These are phyloP conservation scores for Delonix regia DNA, from an alignment of 306 rosid genomes.

Conservation along the genomic window DNA sequence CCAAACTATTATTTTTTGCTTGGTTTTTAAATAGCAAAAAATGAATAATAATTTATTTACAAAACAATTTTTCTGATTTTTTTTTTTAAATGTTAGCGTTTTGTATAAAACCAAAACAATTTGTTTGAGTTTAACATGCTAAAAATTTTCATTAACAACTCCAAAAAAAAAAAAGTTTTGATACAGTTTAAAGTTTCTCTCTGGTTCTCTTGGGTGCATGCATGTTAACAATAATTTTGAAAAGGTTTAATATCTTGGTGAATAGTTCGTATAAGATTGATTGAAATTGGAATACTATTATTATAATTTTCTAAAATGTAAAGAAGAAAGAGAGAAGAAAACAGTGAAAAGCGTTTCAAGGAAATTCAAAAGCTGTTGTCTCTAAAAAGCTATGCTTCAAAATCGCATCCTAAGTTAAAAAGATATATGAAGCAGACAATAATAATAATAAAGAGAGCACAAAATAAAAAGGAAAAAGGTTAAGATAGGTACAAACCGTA, in stretches of 20 bases:
- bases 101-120: too few species aligned
- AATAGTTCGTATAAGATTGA: background rate
- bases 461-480: conserved; percentile 9
- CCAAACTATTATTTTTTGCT: too few species aligned
- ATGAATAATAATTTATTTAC: too few species aligned
- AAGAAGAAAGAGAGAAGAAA: conserved; percentile 3
- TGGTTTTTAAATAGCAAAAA: too few species aligned
- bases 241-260: background rate
- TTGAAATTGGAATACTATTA: background rate
- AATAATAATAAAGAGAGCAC: conserved; percentile 9
- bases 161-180: background rate
- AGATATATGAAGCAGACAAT: background rate
- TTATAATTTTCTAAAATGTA: background rate
- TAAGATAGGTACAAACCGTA: conserved; percentile 67
- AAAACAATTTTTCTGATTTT: too few species aligned
- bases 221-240: background rate
- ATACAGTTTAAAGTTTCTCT: background rate
- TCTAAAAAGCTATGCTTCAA: conserved; percentile 37
- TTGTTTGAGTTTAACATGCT: background rate
- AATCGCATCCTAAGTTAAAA: conserved; percentile 58
- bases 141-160: background rate
- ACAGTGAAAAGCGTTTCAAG: conserved; percentile 35
- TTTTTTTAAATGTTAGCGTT: too few species aligned
- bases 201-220: too few species aligned
- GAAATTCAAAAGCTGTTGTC: conserved; percentile 43